Evolutionary conservation across 345 rosid species (phyloP).

Genomic region (Melaleuca quinquenervia): DNA sequence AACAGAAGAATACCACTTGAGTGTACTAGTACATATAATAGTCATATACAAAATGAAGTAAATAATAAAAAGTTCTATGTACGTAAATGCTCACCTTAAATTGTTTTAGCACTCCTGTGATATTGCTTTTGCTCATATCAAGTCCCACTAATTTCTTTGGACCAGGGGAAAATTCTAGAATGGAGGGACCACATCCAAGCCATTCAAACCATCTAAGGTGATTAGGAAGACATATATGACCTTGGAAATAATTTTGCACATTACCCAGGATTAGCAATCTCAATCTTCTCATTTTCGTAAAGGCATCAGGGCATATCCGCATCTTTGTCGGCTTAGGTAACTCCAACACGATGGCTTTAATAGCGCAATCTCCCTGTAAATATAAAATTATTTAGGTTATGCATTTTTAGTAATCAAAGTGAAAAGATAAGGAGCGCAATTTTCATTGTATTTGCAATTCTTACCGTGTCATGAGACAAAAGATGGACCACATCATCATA

Average conservation of each 20-base stretch:
- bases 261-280: background rate
- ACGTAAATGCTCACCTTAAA: background rate
- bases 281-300: background rate
- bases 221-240: background rate
- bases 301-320: accelerated
- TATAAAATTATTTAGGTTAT: background rate
- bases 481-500: background rate
- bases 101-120: background rate
- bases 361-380: background rate
- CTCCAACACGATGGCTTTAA: background rate
- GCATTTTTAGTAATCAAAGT: background rate
- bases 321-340: background rate
- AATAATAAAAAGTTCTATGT: background rate
- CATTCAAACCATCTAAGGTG: background rate
- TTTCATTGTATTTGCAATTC: background rate
- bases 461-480: background rate
- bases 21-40: background rate
- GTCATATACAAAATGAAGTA: background rate
- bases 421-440: background rate
- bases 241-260: background rate
- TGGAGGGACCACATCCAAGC: accelerated
- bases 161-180: background rate
- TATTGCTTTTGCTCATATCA: background rate
- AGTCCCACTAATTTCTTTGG: background rate
- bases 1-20: too few species aligned